phyloP scores from a whole-genome alignment of 352 stramenopile species.

The Phytopythium litorale region DNA sequence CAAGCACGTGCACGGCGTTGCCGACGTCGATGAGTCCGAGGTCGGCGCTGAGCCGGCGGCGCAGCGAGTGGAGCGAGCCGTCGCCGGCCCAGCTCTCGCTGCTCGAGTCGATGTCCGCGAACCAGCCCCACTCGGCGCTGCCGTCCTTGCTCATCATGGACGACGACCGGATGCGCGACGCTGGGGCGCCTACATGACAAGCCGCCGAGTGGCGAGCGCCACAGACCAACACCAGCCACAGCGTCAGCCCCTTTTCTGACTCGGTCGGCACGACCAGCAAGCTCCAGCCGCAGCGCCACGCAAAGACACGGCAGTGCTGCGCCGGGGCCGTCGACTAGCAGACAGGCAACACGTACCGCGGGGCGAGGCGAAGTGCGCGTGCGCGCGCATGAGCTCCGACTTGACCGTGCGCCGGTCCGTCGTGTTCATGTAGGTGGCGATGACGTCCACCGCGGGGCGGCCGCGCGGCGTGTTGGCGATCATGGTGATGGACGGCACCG shows the following conservation, averaged over 20 bases:
- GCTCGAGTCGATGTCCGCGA: conserved; percentile 85
- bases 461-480: conserved; percentile 64
- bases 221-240: conserved; percentile 9
- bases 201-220: neutral
- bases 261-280: neutral
- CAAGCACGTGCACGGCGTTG: conserved; percentile 64
- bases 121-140: conserved; percentile 86
- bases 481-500: conserved; percentile 50
- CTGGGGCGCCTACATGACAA: conserved; percentile 28
- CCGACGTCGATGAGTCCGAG: conserved; percentile 61
- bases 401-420: conserved; percentile 72
- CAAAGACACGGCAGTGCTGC: neutral
- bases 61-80: conserved; percentile 53
- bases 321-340: neutral
- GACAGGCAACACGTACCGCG: conserved; percentile 29
- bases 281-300: neutral
- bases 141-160: conserved; percentile 73
- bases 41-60: conserved; percentile 66
- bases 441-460: conserved; percentile 75
- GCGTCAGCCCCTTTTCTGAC: conserved; percentile 17
- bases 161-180: conserved; percentile 52
- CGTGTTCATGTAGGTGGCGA: conserved; percentile 90
- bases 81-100: conserved; percentile 79
- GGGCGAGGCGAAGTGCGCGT: conserved; percentile 72
- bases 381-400: conserved; percentile 69